phyloP scores from a whole-genome alignment of 371 early-diverging fungal species.

The Sporodiniella umbellata region DNA sequence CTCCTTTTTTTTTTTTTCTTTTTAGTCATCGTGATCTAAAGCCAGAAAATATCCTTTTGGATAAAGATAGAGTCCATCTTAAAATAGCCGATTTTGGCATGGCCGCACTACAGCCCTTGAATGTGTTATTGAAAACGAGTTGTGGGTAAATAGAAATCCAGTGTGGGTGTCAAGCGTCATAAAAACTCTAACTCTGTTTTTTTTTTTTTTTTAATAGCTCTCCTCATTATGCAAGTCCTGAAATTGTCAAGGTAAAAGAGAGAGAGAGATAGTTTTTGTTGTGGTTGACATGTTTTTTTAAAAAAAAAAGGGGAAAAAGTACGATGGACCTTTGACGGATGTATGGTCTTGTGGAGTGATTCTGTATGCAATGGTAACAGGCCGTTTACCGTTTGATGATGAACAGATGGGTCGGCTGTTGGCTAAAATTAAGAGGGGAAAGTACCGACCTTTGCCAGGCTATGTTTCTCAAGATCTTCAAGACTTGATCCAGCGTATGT shows the following conservation, averaged over 20 bases:
- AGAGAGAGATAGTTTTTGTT: too few species aligned
- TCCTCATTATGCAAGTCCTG: slow-evolving; percentile 41
- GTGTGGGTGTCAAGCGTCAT: too few species aligned
- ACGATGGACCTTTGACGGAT: slow-evolving; percentile 85
- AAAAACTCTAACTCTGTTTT: too few species aligned
- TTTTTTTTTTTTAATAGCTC: too few species aligned
- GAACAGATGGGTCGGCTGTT: slow-evolving; percentile 75
- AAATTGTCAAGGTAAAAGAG: slow-evolving; percentile 27
- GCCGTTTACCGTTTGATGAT: slow-evolving; percentile 92
- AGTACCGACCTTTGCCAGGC: slow-evolving; percentile 54
- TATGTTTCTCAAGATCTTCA: slow-evolving; percentile 57
- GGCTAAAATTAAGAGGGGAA: slow-evolving; percentile 60
- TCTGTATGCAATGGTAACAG: slow-evolving; percentile 84
- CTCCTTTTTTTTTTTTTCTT: too few species aligned
- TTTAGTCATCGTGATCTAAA: slow-evolving; percentile 65
- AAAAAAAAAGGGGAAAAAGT: slow-evolving; percentile 50
- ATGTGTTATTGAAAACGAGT: slow-evolving; percentile 66
- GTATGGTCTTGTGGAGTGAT: slow-evolving; percentile 94
- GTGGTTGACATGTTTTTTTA: slow-evolving; percentile 58
- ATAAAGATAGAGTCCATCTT: slow-evolving; percentile 61
- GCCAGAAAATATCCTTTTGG: slow-evolving; percentile 73
- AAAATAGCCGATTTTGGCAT: slow-evolving; percentile 87
- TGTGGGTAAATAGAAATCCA: slow-evolving; percentile 57
- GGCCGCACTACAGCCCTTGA: slow-evolving; percentile 67
- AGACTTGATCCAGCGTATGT: slow-evolving; percentile 57